These are phyloP conservation scores for Trypanosoma brucei DNA, from an alignment of 208 protist genomes.

Conservation along the genomic window DNA sequence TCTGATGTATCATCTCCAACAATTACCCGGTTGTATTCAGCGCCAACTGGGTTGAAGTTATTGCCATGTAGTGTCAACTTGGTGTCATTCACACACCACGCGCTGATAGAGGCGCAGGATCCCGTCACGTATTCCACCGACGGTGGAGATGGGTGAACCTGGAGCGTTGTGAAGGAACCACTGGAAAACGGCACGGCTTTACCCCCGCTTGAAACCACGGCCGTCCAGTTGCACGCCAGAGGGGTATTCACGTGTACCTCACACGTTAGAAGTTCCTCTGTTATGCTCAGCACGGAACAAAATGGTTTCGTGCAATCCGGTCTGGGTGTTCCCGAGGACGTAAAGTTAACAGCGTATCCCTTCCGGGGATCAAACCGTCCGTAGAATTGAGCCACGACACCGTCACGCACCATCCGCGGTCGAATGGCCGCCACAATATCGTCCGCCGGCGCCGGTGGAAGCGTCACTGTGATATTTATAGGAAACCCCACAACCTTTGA, in stretches of 20 bases:
- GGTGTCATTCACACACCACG: slow-evolving; percentile 12
- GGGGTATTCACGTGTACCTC: slow-evolving; percentile 3
- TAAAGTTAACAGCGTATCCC: slow-evolving; percentile 2
- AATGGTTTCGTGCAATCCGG: background rate
- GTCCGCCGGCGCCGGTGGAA: background rate
- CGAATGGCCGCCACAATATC: slow-evolving; percentile 6
- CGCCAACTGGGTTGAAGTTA: slow-evolving; percentile 12
- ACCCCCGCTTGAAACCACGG: background rate
- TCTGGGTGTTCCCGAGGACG: background rate
- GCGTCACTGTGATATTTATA: slow-evolving; percentile 4
- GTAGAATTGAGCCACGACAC: background rate
- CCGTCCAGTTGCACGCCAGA: slow-evolving; percentile 3
- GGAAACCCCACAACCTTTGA: slow-evolving; percentile 1
- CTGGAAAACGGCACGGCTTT: background rate
- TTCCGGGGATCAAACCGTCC: background rate
- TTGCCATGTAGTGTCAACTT: slow-evolving; percentile 10
- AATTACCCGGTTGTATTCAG: slow-evolving; percentile 6
- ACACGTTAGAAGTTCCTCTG: background rate
- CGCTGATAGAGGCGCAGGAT: slow-evolving; percentile 7
- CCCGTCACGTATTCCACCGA: slow-evolving; percentile 5
- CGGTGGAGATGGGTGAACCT: slow-evolving; percentile 2
- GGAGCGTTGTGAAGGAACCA: background rate
- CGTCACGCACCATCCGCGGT: slow-evolving; percentile 1
- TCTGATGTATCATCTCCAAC: background rate
- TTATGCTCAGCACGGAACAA: slow-evolving; percentile 4